phyloP scores from a whole-genome alignment of 176 grass and related monocot genomes.

The Urochloa ruziziensis region DNA sequence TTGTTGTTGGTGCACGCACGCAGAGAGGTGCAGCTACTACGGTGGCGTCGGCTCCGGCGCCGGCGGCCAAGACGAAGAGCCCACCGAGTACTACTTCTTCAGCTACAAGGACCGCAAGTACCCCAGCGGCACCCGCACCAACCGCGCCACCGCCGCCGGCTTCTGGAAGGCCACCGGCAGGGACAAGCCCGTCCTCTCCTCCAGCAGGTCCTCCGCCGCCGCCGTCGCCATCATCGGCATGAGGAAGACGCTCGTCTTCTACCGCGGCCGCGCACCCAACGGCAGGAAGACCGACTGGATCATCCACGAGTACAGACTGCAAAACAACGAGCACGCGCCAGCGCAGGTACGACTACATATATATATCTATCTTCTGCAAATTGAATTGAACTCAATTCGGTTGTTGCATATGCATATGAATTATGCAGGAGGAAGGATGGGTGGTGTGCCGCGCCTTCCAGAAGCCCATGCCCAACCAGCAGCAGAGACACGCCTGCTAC shows the following conservation, averaged over 20 bases:
- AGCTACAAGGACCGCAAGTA: conserved; percentile 98
- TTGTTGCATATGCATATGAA: too few species aligned
- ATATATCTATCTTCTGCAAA: too few species aligned
- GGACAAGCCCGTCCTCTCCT: conserved; percentile 79
- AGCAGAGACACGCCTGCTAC: conserved; percentile 50
- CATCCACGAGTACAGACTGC: conserved; percentile 92
- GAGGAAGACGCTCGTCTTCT: conserved; percentile 99
- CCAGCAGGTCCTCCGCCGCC: background rate
- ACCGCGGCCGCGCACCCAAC: conserved; percentile 87
- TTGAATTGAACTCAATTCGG: too few species aligned
- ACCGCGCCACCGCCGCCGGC: conserved; percentile 79
- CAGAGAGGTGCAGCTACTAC: conserved; percentile 54
- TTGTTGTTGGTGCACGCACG: too few species aligned
- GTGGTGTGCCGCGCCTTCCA: conserved; percentile 92
- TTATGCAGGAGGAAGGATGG: conserved; percentile 88
- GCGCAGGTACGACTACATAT: conserved; percentile 28
- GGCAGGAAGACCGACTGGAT: conserved; percentile 91
- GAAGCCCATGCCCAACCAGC: conserved; percentile 63
- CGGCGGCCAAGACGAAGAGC: conserved; percentile 45
- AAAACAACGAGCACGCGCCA: conserved; percentile 67
- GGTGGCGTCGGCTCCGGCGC: conserved; percentile 4
- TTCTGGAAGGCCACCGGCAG: conserved; percentile 98
- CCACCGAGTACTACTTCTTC: conserved; percentile 92
- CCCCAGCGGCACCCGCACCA: conserved; percentile 88
- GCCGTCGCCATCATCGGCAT: conserved; percentile 65